Evolutionary conservation across 208 protist species (phyloP), one percentile per base, ranked within the genome.

Genomic region (Lotmaria passim): DNA sequence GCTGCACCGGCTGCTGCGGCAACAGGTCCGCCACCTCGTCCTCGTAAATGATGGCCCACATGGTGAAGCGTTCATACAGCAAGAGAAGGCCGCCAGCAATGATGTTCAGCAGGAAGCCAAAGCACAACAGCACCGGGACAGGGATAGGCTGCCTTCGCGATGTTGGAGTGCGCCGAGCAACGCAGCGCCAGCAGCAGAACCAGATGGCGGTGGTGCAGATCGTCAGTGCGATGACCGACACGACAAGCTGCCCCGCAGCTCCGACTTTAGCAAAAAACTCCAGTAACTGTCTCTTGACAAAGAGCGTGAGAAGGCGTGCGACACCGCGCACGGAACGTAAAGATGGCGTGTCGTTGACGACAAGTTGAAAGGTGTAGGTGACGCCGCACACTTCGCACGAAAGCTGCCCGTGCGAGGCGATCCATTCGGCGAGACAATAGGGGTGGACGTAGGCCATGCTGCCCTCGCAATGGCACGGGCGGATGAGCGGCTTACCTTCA

Each of bases 381-480:
- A 36, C 36, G 41, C 59, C 57, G 46, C 73, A 78, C 38, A 78
- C 61, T 52, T 78, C 73, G 36, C 73, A 78, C 26, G 52, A 43
- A n/a, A 78, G 53, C 23, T 46, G 41, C 12, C 65, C 63, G 31
- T 43, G 59, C 19, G 53, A 33, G 24, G 58, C 55, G 36, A 73
- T 63, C 73, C 73, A 78, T 46, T 78, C 65, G 3, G 73, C 73
- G 34, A 78, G 51, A 34, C 73, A 78, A 51, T 69, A 72, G 8
- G 73, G 73, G 34, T 78, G 73, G 17, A 59, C 73, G 26, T 58
- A 64, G 23, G 65, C 65, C 65, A 78, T 78, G 41, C 50, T 73
- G 23, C 73, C 73, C 44, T 69, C 73, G 31, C 73, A 78, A 48
- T 41, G 50, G 43, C 73, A 78, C n/a, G 73, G 73, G 0, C 53